phyloP scores from a whole-genome alignment of 208 protist species.

The Acanthamoeba lenticulata region DNA sequence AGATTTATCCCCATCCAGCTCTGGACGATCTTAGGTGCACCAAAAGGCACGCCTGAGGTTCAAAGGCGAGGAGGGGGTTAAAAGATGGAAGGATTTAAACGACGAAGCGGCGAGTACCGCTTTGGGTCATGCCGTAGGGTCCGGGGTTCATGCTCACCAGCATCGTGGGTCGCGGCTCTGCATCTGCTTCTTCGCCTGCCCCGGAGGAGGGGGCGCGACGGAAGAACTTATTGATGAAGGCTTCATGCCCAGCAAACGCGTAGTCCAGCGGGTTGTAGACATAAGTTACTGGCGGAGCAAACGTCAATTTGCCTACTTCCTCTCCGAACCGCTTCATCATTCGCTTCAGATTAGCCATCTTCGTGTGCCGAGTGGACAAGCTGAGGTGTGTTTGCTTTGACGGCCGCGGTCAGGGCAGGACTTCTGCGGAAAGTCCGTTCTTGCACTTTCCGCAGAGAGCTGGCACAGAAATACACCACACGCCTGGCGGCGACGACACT shows the following conservation, averaged over 20 bases:
- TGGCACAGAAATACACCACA: too few species aligned
- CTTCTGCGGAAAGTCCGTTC: too few species aligned
- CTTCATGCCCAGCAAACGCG: slow-evolving; percentile 3
- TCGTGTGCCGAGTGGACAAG: too few species aligned
- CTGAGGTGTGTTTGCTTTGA: too few species aligned
- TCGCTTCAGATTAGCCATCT: background rate
- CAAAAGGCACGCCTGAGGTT: background rate
- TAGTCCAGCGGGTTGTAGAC: slow-evolving; percentile 41
- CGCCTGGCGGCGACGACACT: too few species aligned
- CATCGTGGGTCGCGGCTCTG: background rate
- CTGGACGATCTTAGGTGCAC: background rate
- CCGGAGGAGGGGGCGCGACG: background rate
- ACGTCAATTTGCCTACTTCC: slow-evolving; percentile 1
- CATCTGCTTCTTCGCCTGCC: background rate
- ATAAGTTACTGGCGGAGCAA: background rate
- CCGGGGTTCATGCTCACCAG: slow-evolving; percentile 53
- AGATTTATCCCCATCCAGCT: background rate
- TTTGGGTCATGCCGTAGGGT: background rate
- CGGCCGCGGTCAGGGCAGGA: too few species aligned
- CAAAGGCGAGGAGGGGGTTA: background rate
- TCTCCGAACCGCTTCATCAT: slow-evolving; percentile 6
- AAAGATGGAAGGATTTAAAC: background rate
- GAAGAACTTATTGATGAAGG: slow-evolving; percentile 23
- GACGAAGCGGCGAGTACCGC: background rate
- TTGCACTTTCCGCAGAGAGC: too few species aligned